Percentiles rank a stretch among this genome's conserved stretches.
Evolutionary conservation across 2,329 filamentous ascomycete species (phyloP).

Genomic region (Hirsutella thompsonii): DNA sequence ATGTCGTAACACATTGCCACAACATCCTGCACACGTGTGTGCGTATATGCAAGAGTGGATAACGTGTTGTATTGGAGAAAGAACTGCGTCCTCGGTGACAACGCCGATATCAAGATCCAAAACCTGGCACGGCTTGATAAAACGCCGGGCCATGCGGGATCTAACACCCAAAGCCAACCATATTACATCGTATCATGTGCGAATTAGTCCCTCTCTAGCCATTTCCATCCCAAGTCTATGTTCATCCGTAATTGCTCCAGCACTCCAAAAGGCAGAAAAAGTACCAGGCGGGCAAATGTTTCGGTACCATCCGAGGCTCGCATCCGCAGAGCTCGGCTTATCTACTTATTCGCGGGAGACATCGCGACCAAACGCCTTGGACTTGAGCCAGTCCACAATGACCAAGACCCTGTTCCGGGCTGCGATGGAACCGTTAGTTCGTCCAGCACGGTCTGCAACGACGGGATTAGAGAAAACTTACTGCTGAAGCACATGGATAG

Average conservation of each 20-base stretch:
- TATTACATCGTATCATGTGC: neutral
- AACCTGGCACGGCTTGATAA: no score
- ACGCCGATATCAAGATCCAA: no score
- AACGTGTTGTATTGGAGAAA: no score
- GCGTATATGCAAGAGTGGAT: no score
- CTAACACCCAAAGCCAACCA: no score
- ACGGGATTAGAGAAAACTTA: constrained; percentile 37
- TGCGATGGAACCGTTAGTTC: constrained; percentile 21
- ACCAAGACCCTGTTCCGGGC: constrained; percentile 91
- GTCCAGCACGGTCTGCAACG: constrained; percentile 1
- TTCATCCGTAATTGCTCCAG: constrained; percentile 1
- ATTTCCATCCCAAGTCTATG: constrained; percentile 5
- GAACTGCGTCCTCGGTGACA: no score
- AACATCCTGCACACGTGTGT: no score
- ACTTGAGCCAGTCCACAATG: constrained; percentile 90
- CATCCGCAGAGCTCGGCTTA: neutral
- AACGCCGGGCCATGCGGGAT: no score
- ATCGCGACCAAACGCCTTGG: constrained; percentile 91
- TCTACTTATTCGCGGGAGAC: constrained; percentile 62
- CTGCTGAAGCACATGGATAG: constrained; percentile 99
- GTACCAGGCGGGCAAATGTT: neutral
- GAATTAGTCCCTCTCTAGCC: constrained; percentile 2
- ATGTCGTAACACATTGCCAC: no score
- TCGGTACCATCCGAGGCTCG: neutral
- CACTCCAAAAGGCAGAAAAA: constrained; percentile 1